Base-by-base conservation (phyloP, 768 basidiomycete genomes). In the Termitomyces sp. region DNA sequence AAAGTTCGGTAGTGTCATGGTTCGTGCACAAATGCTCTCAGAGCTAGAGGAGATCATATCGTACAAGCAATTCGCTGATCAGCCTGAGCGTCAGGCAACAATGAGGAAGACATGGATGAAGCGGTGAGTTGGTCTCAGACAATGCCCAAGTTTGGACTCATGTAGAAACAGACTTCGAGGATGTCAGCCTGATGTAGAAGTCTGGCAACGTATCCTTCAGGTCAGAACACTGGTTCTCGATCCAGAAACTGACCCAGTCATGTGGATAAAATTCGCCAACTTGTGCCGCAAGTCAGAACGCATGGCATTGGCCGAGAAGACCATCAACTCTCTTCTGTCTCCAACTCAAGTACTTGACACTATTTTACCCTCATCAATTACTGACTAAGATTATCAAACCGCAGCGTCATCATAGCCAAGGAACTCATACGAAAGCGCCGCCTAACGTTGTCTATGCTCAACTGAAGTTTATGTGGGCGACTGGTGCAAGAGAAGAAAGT, bases 191-290 rank as follows among this genome's bases (percentile, higher is more conserved):
- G 97, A 98, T 64, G 96, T 98, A 34, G 97, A 99, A 70, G 93
- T 97, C 5, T 99, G 97, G 97, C 97, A 98, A 68, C 85, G 96
- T 19, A 91, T 98, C 52, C 76, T 99, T 9, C 96, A 98, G 76
- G 93, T 99, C 47, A 83, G 97, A 51, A 93, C 95, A 0, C 78
- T 98, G 51, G 94, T 99, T 21, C 77, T 98, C 26, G 90, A 84
- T 43, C 96, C 97, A 0, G 90, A 90, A 60, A 93, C 97, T 59
- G 94, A 98, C 66, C 92, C 90, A 43, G 82, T 90, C 45, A 98
- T 97, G 85, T 98, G 95, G 94, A 97, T 99, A 71, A 94, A 97
- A 71, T 98, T 99, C 65, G 93, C 96, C 2, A 98, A 99, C 64
- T 76, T 98, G 1, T 98, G 97, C 66, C 90, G 97, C 50, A 96